Evolutionary conservation across 2,329 filamentous ascomycete genomes (phyloP), one percentile per base, ranked within the genome.

Genomic region (Chrysoporthe deuterocubensis): DNA sequence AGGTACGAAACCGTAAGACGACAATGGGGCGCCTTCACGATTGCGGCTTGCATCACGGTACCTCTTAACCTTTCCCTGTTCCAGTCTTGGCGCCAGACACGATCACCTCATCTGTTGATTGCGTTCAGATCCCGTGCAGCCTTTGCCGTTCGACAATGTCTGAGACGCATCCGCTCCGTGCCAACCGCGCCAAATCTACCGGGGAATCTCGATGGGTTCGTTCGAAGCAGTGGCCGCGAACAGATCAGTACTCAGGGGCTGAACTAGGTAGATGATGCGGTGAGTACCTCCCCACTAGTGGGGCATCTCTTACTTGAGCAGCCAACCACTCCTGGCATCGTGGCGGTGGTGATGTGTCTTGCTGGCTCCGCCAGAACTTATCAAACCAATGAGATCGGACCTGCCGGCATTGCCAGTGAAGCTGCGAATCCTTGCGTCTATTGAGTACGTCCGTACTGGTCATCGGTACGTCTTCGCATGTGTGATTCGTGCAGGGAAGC

Each of bases 291-390:
- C 21, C 43, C 42, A 14, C 21, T 9, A 48, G 59, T 26, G 43
- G 59, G 43, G 59, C 58, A 3, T 13, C 42, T 34, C 42, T 34
- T 46, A 61, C 21, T 46, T 21, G 26, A 48, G 59, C 59, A 46
- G 43, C 59, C 59, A 61, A 61, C 59, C 59, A 61, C 21, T 5
- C 11, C n/a, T 61, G 59, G n/a, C 43, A 46, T 43, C 59, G 59
- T 61, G 59, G 59, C 59, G 59, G 59, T 61, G 59, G 59, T 61
- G 59, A 61, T 61, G 59, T 61, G 59, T 61, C 59, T 44, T 48
- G 42, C 43, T 37, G 58, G 58, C 58, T 7, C 59, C 42, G 18
- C 59, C 14, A 16, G 59, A 40, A 42, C 43, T 26, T 7, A n/a
- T 11, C n/a, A 7, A 21, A 9, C 59, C 59, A 61, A 48, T 61